A percentile compares a stretch with the other conserved stretches of the same genome.
phyloP scores from a whole-genome alignment of 2,329 filamentous ascomycete species.

The Xylaria digitata region DNA sequence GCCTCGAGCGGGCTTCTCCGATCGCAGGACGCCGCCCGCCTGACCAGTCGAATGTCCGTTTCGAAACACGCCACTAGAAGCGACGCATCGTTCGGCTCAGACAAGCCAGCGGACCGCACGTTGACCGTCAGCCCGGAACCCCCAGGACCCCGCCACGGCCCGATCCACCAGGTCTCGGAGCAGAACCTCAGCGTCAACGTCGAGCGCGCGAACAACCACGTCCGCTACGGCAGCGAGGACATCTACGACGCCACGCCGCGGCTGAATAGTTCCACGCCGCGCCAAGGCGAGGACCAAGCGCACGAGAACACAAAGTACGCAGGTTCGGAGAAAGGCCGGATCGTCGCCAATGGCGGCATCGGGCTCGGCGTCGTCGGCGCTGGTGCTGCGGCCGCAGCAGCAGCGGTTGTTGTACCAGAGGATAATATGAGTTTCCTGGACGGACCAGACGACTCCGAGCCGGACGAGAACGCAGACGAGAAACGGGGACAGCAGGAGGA shows the following conservation, averaged over 20 bases:
- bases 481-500: constrained; percentile 1
- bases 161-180: constrained; percentile 44
- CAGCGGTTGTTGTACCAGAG: constrained; percentile 2
- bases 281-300: constrained; percentile 16
- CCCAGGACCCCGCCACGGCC: constrained; percentile 26
- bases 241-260: constrained; percentile 50
- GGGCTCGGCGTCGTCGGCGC: neutral
- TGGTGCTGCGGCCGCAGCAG: neutral
- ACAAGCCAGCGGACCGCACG: constrained; percentile 36
- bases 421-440: constrained; percentile 35
- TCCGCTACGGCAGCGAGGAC: constrained; percentile 41
- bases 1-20: constrained; percentile 16
- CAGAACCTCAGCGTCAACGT: constrained; percentile 46
- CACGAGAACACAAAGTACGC: constrained; percentile 44
- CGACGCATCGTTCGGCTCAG: constrained; percentile 41
- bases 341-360: constrained; percentile 23
- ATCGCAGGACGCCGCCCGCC: constrained; percentile 35
- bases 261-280: constrained; percentile 23
- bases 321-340: constrained; percentile 39
- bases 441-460: constrained; percentile 36
- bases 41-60: constrained; percentile 44
- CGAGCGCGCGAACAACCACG: constrained; percentile 43
- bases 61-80: constrained; percentile 28
- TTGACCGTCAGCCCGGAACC: constrained; percentile 47
- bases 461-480: constrained; percentile 25